Base-by-base conservation (phyloP, 257 asterid species). In the Orobanche coerulescens region DNA sequence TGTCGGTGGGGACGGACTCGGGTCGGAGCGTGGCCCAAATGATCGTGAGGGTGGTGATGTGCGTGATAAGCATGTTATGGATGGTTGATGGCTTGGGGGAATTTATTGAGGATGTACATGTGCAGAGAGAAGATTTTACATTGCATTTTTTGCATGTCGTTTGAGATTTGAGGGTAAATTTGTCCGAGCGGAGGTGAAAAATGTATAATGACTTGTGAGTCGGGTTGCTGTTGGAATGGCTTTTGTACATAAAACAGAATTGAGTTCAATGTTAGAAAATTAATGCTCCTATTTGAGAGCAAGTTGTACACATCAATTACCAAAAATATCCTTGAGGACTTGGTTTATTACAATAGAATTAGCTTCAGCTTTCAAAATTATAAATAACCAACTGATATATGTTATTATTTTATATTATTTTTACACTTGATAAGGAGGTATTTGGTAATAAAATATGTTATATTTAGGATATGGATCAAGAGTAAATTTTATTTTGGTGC, bases 1-100 rank as follows among this genome's bases (percentile, higher is more conserved):
- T 48, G 22, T 74, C 18, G 7, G 31, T 4, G 75, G 20, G 18
- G 77, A 60, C 4, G 70, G 54, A 33, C 62, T 10, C 0, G 63
- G 31, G 5, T 36, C 71, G 39, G 61, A 51, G 19, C 9, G 34
- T 18, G 66, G n/a, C 31, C 46, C n/a, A 8, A 25, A 64, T 3
- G 47, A 22, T 22, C 39, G 15, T 15, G 26, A 44, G 0, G 61
- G 23, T 11, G 75, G 62, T 24, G 73, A 64, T 53, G 53, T 62
- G 6, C 58, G 69, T 8, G 76, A 69, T 24, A 53, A 82, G 73
- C 78, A 63, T 34, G 73, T 79, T 56, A 56, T 54, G 31, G 83
- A 64, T 37, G 59, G 66, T 66, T 78, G 72, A 72, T 58, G 19
- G 24, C 10, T 34, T 14, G 50, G 42, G 34, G 10, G 14, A 1